Conservation (phyloP, 2,329 filamentous ascomycete genomes). For the Ophiocordyceps camponoti-saundersi region DNA sequence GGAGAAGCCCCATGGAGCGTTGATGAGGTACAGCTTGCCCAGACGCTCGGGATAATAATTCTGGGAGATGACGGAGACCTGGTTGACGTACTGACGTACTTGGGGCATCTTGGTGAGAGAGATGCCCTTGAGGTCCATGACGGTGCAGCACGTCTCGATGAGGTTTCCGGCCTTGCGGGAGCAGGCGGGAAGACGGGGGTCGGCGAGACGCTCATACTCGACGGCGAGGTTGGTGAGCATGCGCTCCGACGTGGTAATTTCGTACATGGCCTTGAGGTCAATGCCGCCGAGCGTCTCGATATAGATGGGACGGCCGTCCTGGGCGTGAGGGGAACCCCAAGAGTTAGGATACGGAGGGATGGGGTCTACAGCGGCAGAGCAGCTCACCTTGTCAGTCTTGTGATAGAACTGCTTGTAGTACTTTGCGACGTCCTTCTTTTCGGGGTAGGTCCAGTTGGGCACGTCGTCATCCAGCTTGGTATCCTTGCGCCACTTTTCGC, state of each 20-base stretch:
- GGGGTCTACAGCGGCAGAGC: not conserved
- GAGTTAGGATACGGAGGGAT: not conserved
- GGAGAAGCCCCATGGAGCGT: slow-evolving; percentile 91
- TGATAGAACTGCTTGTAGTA: slow-evolving; percentile 99
- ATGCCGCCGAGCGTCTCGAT: slow-evolving; percentile 93
- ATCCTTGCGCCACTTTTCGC: slow-evolving; percentile 79
- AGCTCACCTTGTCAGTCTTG: slow-evolving; percentile 66
- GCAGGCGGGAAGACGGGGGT: slow-evolving; percentile 86
- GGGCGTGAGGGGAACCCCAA: not conserved
- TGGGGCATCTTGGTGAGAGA: slow-evolving; percentile 64
- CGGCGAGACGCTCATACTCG: slow-evolving; percentile 92
- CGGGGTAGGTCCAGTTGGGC: slow-evolving; percentile 68
- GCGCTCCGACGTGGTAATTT: slow-evolving; percentile 80
- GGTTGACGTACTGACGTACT: slow-evolving; percentile 76
- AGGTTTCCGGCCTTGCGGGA: slow-evolving; percentile 80
- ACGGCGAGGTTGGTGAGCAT: slow-evolving; percentile 94
- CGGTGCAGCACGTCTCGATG: slow-evolving; percentile 93
- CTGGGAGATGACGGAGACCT: slow-evolving; percentile 79
- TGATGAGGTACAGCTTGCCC: slow-evolving; percentile 93
- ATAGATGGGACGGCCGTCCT: slow-evolving; percentile 95
- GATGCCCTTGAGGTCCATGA: slow-evolving; percentile 96
- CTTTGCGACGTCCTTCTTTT: slow-evolving; percentile 68
- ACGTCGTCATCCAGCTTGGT: slow-evolving; percentile 72
- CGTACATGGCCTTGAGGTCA: slow-evolving; percentile 76
- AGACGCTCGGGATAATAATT: slow-evolving; percentile 98